A percentile compares a stretch with the other conserved stretches of the same genome.
phyloP scores from a whole-genome alignment of 2,329 filamentous ascomycete species.

The Teratosphaeria viscida region DNA sequence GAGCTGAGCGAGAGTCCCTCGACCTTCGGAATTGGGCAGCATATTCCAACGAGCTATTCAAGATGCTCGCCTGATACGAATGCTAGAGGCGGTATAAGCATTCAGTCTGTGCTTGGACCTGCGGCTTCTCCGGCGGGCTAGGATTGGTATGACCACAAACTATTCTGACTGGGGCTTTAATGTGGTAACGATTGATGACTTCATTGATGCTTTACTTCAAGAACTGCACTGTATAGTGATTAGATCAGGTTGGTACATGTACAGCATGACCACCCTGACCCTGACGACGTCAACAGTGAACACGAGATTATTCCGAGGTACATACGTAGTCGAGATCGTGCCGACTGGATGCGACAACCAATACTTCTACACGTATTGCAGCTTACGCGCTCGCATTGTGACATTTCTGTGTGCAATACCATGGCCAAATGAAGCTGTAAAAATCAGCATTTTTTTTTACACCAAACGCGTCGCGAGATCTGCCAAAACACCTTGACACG shows the following conservation, averaged over 20 bases:
- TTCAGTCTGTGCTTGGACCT: constrained; percentile 22
- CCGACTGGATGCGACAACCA: neutral
- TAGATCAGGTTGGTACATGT: neutral
- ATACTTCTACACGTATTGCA: neutral
- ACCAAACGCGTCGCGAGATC: neutral
- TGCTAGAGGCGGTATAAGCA: constrained; percentile 19
- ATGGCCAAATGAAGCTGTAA: neutral
- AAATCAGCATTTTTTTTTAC: too few relatives aligned
- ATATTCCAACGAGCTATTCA: constrained; percentile 3
- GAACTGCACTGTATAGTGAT: neutral
- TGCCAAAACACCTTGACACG: neutral
- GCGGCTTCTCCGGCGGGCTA: constrained; percentile 1
- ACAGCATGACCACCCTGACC: neutral
- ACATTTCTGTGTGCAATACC: too few relatives aligned
- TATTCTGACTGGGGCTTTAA: neutral
- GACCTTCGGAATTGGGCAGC: constrained; percentile 5
- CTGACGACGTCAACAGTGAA: neutral
- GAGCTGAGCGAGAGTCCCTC: constrained; percentile 11
- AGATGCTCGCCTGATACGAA: constrained; percentile 17
- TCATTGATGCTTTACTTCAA: neutral
- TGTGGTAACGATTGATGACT: neutral
- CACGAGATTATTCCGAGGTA: neutral
- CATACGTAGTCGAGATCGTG: neutral
- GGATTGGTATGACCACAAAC: neutral
- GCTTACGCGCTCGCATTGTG: neutral